Evolutionary conservation across 2,329 filamentous ascomycete species (phyloP).

Genomic region (Sarocladium strictum): DNA sequence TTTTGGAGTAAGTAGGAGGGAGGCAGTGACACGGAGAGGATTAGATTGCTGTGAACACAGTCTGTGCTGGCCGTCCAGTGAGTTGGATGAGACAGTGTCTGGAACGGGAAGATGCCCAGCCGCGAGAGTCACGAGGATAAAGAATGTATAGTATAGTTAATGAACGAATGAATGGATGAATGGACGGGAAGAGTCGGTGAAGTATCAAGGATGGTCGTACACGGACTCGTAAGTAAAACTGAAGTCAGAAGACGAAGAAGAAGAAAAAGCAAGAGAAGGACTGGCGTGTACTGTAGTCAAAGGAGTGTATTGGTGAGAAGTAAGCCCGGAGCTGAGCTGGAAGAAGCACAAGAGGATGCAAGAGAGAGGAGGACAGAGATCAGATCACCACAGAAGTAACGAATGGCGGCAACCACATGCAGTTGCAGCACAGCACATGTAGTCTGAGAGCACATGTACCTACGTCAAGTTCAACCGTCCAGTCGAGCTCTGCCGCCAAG

Average conservation of each 20-base stretch:
- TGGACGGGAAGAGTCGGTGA: background rate
- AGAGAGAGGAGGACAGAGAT: constrained; percentile 2
- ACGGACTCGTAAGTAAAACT: background rate
- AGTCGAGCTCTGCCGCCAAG: background rate
- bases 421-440: too few species aligned
- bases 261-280: background rate
- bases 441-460: too few species aligned
- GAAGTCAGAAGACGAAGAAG: too few species aligned
- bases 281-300: constrained; percentile 3
- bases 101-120: background rate
- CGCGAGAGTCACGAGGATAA: background rate
- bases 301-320: constrained; percentile 3
- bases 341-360: constrained; percentile 9
- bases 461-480: background rate
- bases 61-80: background rate
- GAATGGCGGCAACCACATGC: too few species aligned
- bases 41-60: constrained; percentile 1
- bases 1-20: background rate
- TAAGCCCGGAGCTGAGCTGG: background rate
- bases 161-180: too few species aligned
- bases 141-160: too few species aligned
- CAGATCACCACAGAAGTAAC: constrained; percentile 1
- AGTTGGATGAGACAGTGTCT: constrained; percentile 8
- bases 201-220: background rate
- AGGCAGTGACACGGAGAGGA: background rate